A percentile compares a stretch with the other conserved stretches of the same genome.
Evolutionary conservation across 257 asterid species (phyloP).

Genomic region (Nicotiana benthamiana): DNA sequence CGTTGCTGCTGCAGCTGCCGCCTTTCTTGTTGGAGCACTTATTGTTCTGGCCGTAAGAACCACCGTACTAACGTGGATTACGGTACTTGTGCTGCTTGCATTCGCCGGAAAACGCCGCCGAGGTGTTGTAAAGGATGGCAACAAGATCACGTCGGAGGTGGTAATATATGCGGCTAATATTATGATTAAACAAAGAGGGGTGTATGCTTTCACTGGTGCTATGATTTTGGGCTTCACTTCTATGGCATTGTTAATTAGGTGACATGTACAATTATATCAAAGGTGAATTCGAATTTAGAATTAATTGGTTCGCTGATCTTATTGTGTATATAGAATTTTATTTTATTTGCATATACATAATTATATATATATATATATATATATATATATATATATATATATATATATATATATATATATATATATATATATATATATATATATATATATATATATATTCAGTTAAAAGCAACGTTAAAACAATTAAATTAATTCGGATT

Average conservation of each 20-base stretch:
- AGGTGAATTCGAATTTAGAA: no score
- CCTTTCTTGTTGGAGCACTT: constrained; percentile 19
- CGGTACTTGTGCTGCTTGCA: constrained; percentile 56
- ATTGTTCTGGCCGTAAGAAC: constrained; percentile 44
- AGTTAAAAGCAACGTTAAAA: no score
- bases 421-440: no score
- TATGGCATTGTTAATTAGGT: constrained; percentile 12
- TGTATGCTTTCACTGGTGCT: constrained; percentile 41
- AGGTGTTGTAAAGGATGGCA: constrained; percentile 51
- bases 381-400: no score
- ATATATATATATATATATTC: no score
- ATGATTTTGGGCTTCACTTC: constrained; percentile 31
- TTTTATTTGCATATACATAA: no score
- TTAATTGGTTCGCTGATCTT: no score
- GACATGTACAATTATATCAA: no score
- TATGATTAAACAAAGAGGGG: constrained; percentile 37
- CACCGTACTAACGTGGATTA: constrained; percentile 61
- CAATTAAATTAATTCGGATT: no score
- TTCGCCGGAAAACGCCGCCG: constrained; percentile 65
- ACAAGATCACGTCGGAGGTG: constrained; percentile 58
- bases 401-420: no score
- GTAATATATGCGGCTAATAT: constrained; percentile 37
- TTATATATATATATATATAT: no score
- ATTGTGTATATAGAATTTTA: no score
- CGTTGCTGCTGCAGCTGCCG: constrained; percentile 11